Evolutionary conservation across 2,329 filamentous ascomycete species (phyloP).

Genomic region (Aspergillus tubingensis): DNA sequence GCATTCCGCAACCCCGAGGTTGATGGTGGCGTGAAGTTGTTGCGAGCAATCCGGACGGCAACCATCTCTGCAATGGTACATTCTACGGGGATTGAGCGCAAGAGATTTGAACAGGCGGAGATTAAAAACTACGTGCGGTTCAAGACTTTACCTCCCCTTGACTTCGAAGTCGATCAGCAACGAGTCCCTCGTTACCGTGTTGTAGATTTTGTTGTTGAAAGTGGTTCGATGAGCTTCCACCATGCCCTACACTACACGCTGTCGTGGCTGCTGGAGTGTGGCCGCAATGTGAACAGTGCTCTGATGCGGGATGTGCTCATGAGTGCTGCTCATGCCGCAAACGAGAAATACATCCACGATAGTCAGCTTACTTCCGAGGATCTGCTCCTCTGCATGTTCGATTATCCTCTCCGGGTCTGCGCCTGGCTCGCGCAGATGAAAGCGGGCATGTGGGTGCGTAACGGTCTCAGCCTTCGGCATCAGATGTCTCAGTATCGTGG

Average conservation of each 20-base stretch:
- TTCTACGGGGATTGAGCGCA: constrained; percentile 84
- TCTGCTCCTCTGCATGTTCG: constrained; percentile 82
- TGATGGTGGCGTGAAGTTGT: constrained; percentile 66
- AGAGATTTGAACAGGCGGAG: constrained; percentile 81
- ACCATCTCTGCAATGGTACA: constrained; percentile 85
- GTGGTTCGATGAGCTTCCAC: constrained; percentile 93
- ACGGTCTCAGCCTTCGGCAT: constrained; percentile 91
- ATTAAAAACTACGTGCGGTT: constrained; percentile 84
- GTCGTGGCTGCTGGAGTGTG: constrained; percentile 93
- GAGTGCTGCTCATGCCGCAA: constrained; percentile 63
- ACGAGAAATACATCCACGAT: constrained; percentile 59
- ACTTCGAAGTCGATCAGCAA: constrained; percentile 64
- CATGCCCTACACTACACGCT: constrained; percentile 94
- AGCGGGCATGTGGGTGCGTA: constrained; percentile 96
- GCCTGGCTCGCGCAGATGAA: constrained; percentile 98
- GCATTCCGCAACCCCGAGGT: constrained; percentile 72
- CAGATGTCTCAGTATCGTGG: constrained; percentile 93
- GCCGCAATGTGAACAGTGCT: constrained; percentile 69
- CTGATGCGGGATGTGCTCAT: constrained; percentile 69
- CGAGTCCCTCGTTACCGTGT: constrained; percentile 62
- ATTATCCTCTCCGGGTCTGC: constrained; percentile 89
- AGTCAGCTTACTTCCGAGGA: constrained; percentile 65
- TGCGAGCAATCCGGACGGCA: constrained; percentile 67
- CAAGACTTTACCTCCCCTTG: constrained; percentile 74
- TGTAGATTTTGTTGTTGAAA: constrained; percentile 84